Base-by-base conservation (phyloP, 2,329 filamentous ascomycete genomes). In the Aspergillus ibericus region DNA sequence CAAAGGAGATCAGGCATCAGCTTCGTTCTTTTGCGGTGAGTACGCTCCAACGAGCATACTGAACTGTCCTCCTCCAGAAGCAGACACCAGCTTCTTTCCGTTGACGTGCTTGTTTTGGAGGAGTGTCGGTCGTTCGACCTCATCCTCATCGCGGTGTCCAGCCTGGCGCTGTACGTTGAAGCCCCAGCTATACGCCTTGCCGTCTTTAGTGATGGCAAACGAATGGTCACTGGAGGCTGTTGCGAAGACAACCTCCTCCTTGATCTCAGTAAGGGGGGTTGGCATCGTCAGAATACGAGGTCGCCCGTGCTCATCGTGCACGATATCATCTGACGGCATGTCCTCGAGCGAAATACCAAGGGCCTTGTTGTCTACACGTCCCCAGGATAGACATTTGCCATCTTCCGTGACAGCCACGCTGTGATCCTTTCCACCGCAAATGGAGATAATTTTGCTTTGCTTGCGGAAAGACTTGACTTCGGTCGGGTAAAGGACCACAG, bases 111-210 rank as follows among this genome's bases (percentile, higher is more conserved):
- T 88, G 77, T 93, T 93, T 20, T 56, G 34, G 29, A 96, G 89
- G 49, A 86, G 69, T 0, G 88, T 92, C 0, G 91, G 89, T 13
- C 82, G 79, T 63, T 86, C 81, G 27, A 93, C 82, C 66, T 93
- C 90, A 22, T 65, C 63, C 5, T 36, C 42, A 10, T 53, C 54
- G 7, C 54, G 49, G 10, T 61, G 55, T 12, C 89, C 90, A 27
- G 88, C 88, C 77, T 95, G 87, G 62, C 86, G 88, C 73, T 89
- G 92, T 74, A 88, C 90, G 81, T 95, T 95, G 18, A 91, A 81
- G 18, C 91, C 91, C 90, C 90, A 95, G 0, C 86, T 83, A 75
- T 85, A 92, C 25, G 91, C 86, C n/a, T 82, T 78, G 18, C 85
- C 85, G 25, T 86, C 82, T 61, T 84, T 83, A 62, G 82, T 82